Evolutionary conservation across 2,329 filamentous ascomycete species (phyloP).

Genomic region (Sphaerostilbella broomeana): DNA sequence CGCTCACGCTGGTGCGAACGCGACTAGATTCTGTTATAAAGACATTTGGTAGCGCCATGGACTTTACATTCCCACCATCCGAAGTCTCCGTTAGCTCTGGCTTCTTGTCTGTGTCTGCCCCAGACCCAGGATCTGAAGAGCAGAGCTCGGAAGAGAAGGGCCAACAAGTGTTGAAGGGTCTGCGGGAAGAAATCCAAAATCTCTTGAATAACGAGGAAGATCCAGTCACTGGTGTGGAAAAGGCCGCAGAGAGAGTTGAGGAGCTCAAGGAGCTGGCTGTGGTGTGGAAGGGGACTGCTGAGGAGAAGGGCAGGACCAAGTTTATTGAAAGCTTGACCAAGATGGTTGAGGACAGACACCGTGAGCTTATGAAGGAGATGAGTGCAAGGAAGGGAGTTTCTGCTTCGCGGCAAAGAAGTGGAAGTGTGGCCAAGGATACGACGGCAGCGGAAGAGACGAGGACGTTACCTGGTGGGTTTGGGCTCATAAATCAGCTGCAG

Average conservation of each 20-base stretch:
- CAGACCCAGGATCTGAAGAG: constrained; percentile 58
- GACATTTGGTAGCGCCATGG: constrained; percentile 91
- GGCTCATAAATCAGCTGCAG: constrained; percentile 56
- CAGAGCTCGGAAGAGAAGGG: constrained; percentile 80
- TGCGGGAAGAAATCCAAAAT: constrained; percentile 64
- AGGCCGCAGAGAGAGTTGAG: constrained; percentile 67
- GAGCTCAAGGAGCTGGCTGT: constrained; percentile 66
- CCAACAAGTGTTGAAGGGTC: constrained; percentile 65
- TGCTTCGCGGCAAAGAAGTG: constrained; percentile 19
- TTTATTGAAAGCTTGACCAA: constrained; percentile 78
- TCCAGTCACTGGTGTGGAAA: constrained; percentile 61
- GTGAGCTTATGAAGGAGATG: constrained; percentile 46
- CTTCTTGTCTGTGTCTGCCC: constrained; percentile 84
- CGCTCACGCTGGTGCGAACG: constrained; percentile 70
- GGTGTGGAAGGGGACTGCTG: constrained; percentile 95
- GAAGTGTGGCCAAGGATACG: constrained; percentile 27
- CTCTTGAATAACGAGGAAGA: constrained; percentile 54
- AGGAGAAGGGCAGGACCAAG: constrained; percentile 76
- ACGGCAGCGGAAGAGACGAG: constrained; percentile 35
- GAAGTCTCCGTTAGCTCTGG: constrained; percentile 78
- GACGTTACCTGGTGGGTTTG: constrained; percentile 45
- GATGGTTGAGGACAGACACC: constrained; percentile 70
- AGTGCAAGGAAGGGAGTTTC: constrained; percentile 31
- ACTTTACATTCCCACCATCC: constrained; percentile 85
- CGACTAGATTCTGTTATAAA: constrained; percentile 87